phyloP scores from a whole-genome alignment of 805 yeast species.

The Starmera pachycereana region DNA sequence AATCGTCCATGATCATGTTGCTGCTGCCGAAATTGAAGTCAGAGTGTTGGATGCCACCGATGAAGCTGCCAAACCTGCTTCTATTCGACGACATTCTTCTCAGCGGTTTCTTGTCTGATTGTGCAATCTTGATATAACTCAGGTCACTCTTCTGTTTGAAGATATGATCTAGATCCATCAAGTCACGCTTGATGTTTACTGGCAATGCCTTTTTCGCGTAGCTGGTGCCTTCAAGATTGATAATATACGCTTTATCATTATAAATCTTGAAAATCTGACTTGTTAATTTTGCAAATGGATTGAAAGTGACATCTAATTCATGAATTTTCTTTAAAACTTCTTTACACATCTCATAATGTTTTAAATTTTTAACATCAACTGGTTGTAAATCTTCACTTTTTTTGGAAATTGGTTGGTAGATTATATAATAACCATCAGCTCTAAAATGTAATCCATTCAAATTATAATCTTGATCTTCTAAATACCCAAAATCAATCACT shows the following conservation, averaged over 20 bases:
- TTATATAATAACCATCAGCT: constrained; percentile 17
- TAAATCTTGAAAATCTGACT: constrained; percentile 11
- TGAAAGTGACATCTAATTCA: constrained; percentile 11
- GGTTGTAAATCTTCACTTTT: constrained; percentile 8
- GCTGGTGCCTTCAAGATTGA: constrained; percentile 13
- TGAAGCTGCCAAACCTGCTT: neutral
- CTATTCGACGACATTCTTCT: too few relatives aligned
- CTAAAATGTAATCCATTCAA: constrained; percentile 11
- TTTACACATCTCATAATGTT: constrained; percentile 9
- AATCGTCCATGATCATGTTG: too few relatives aligned
- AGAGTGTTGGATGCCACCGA: neutral
- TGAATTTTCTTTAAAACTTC: constrained; percentile 12
- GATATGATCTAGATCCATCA: constrained; percentile 6
- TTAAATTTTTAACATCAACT: constrained; percentile 4
- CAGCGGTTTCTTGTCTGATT: neutral
- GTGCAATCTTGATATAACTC: neutral
- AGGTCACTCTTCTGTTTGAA: constrained; percentile 4
- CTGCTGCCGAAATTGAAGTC: too few relatives aligned
- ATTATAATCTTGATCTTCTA: constrained; percentile 16
- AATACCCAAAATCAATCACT: constrained; percentile 16
- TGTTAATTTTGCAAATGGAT: constrained; percentile 8
- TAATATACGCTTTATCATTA: constrained; percentile 11
- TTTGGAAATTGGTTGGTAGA: constrained; percentile 14
- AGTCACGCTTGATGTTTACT: constrained; percentile 5
- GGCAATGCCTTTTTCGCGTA: neutral